Conservation (phyloP, 257 asterid genomes). For the Verbascum thapsus region DNA sequence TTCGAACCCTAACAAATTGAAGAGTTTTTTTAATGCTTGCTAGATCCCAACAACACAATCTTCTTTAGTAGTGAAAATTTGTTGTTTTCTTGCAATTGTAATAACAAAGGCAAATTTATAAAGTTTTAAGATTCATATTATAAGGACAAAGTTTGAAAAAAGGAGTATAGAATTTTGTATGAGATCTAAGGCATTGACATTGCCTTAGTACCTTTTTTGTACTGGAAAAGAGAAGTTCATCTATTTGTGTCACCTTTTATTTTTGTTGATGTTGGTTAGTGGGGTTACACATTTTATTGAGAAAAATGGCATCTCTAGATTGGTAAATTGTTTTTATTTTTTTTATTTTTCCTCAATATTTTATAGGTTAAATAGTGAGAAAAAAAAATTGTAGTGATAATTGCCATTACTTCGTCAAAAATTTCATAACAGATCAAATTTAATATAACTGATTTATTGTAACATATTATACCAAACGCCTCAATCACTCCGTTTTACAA, state of each 20-base stretch:
- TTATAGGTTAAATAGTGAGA: no score
- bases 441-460: no score
- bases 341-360: no score
- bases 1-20: conserved; percentile 21
- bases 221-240: conserved; percentile 35
- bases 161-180: conserved; percentile 28
- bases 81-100: conserved; percentile 11
- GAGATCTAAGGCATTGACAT: conserved; percentile 71
- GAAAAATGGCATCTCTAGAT: conserved; percentile 33
- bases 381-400: no score
- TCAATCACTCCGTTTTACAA: no score
- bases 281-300: conserved; percentile 44
- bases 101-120: conserved; percentile 26
- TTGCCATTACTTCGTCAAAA: no score
- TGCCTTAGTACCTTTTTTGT: conserved; percentile 41
- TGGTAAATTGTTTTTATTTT: neutral
- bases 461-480: no score
- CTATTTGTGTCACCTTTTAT: conserved; percentile 34
- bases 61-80: conserved; percentile 12
- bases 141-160: conserved; percentile 33
- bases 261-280: conserved; percentile 38
- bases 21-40: conserved; percentile 25
- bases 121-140: conserved; percentile 18
- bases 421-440: no score
- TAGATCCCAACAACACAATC: conserved; percentile 31